Conservation (phyloP, 2,329 filamentous ascomycete genomes). For the Penicillium thymicola region DNA sequence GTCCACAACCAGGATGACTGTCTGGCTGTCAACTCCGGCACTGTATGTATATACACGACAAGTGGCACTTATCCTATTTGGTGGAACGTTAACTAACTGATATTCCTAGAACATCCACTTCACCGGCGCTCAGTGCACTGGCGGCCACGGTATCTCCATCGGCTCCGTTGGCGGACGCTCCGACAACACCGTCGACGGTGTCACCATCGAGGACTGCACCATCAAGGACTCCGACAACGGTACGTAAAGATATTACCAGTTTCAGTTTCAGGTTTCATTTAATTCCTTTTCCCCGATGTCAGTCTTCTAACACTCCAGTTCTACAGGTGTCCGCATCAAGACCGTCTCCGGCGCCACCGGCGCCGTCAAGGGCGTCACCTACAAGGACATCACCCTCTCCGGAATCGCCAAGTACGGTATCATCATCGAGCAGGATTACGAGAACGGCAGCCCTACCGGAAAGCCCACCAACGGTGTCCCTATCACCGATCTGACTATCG, state of each 20-base stretch:
- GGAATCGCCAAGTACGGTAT: conserved; percentile 53
- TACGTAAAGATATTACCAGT: background rate
- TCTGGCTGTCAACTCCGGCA: conserved; percentile 57
- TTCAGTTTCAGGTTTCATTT: too few species aligned
- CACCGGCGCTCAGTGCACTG: conserved; percentile 30
- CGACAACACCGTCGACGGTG: conserved; percentile 53
- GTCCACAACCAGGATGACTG: conserved; percentile 61
- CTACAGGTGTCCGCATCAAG: conserved; percentile 54
- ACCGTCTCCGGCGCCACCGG: conserved; percentile 53
- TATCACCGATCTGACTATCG: conserved; percentile 40
- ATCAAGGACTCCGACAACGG: conserved; percentile 55
- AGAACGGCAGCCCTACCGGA: conserved; percentile 45
- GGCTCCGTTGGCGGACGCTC: conserved; percentile 56
- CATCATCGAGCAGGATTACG: conserved; percentile 59
- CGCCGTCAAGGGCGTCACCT: conserved; percentile 52
- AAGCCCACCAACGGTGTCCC: conserved; percentile 39
- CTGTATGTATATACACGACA: conserved; percentile 19
- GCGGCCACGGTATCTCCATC: conserved; percentile 50
- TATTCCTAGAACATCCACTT: conserved; percentile 26
- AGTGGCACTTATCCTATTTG: too few species aligned
- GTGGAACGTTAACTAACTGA: background rate
- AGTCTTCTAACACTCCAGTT: background rate
- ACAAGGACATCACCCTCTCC: conserved; percentile 51
- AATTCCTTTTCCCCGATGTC: too few species aligned
- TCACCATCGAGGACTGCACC: conserved; percentile 49